A percentile compares a stretch with the other conserved stretches of the same genome.
Conservation (phyloP, 768 basidiomycete species). For the Calocybe gangraenosa region DNA sequence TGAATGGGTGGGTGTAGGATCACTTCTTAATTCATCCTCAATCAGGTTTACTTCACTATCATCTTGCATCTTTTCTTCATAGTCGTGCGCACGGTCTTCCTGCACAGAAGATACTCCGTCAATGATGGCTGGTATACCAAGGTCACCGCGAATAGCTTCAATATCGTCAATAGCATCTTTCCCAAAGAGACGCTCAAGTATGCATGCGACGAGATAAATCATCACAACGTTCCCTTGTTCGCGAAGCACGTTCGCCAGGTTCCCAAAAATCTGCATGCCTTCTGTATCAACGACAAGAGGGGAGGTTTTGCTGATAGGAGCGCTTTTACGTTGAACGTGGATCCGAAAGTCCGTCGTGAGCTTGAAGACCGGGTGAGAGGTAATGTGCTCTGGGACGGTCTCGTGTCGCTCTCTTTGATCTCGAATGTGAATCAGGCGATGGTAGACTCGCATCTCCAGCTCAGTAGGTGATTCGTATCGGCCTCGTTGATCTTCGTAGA, state of each 20-base stretch:
- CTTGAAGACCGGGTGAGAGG: conserved; percentile 71
- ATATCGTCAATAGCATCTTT: conserved; percentile 76
- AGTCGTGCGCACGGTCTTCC: conserved; percentile 22
- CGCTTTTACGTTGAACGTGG: conserved; percentile 76
- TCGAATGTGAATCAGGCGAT: conserved; percentile 86
- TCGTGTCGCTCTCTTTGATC: conserved; percentile 77
- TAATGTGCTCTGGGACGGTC: conserved; percentile 64
- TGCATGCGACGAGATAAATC: conserved; percentile 87
- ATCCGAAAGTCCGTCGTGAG: conserved; percentile 77
- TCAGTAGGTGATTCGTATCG: conserved; percentile 75
- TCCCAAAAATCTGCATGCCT: conserved; percentile 65
- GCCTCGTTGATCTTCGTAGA: conserved; percentile 79
- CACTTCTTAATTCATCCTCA: conserved; percentile 19
- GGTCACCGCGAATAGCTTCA: conserved; percentile 54
- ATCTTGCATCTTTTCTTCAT: conserved; percentile 17
- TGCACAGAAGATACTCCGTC: conserved; percentile 46
- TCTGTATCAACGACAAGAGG: conserved; percentile 56
- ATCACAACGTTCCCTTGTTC: conserved; percentile 64
- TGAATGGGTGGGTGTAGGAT: conserved; percentile 14
- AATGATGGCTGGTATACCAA: conserved; percentile 61
- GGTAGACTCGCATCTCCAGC: conserved; percentile 95
- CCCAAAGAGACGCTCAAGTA: conserved; percentile 84
- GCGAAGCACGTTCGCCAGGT: conserved; percentile 58
- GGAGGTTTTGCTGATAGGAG: conserved; percentile 68
- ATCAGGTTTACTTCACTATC: conserved; percentile 4